Percentiles rank a stretch among this genome's conserved stretches.
phyloP scores from a whole-genome alignment of 768 basidiomycete species.

The Nevesoporus exiguus region DNA sequence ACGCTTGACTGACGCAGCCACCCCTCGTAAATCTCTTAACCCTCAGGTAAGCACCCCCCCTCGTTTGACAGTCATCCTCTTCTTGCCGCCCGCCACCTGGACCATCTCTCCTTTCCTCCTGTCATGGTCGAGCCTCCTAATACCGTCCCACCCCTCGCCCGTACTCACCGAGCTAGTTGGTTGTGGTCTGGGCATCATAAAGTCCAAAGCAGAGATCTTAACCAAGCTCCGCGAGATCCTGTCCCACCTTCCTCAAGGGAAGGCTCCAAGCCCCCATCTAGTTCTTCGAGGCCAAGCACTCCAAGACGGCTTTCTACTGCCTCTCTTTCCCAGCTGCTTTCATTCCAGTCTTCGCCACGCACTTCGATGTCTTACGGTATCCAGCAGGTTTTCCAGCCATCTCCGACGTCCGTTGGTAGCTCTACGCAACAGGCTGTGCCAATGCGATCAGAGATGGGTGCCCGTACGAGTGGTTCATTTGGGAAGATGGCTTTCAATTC shows the following conservation, averaged over 20 bases:
- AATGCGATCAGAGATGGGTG: conserved; percentile 35
- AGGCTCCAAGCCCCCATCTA: not conserved
- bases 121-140: conserved; percentile 23
- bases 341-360: conserved; percentile 21
- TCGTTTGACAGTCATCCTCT: conserved; percentile 14
- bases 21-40: conserved; percentile 21
- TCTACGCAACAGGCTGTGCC: conserved; percentile 5
- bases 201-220: conserved; percentile 15
- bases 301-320: conserved; percentile 23
- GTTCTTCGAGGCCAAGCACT: conserved; percentile 20
- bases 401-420: conserved; percentile 5
- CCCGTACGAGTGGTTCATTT: conserved; percentile 48
- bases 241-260: conserved; percentile 19
- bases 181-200: conserved; percentile 28
- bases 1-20: conserved; percentile 30
- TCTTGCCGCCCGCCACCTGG: conserved; percentile 3
- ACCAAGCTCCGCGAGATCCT: conserved; percentile 12
- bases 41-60: conserved; percentile 30
- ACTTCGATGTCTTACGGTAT: conserved; percentile 12
- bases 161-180: conserved; percentile 27
- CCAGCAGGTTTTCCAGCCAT: conserved; percentile 18
- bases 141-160: conserved; percentile 3
- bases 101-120: conserved; percentile 7
- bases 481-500: conserved; percentile 60
- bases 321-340: conserved; percentile 25